These are phyloP conservation scores for Plectosphaerella cucumerina DNA, from an alignment of 2,329 filamentous ascomycete genomes.

Conservation along the genomic window DNA sequence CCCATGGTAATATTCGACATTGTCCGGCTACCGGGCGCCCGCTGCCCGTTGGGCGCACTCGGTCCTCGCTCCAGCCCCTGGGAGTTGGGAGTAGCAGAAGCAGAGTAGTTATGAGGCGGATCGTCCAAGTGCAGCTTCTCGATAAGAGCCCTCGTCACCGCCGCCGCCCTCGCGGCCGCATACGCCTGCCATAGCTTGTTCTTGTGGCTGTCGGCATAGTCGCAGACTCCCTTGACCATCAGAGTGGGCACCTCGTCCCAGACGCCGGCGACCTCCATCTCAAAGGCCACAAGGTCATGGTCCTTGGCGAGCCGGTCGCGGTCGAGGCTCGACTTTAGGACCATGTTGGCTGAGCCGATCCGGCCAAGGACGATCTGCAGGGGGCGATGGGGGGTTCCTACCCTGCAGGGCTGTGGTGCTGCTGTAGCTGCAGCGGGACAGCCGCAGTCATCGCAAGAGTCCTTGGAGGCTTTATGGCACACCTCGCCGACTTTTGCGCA, in stretches of 20 bases:
- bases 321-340: slow-evolving; percentile 32
- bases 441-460: no score
- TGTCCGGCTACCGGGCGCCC: no score
- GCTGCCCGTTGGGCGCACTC: no score
- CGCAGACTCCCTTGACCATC: slow-evolving; percentile 31
- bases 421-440: no score
- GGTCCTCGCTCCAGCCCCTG: no score
- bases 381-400: slow-evolving; percentile 17
- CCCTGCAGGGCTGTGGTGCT: no score
- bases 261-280: slow-evolving; percentile 27
- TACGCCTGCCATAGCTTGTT: slow-evolving; percentile 29
- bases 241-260: slow-evolving; percentile 29
- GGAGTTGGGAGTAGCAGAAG: no score
- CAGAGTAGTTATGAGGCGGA: no score
- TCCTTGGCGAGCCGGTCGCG: slow-evolving; percentile 26
- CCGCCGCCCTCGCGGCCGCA: slow-evolving; percentile 28
- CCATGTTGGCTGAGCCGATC: slow-evolving; percentile 31
- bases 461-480: no score
- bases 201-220: slow-evolving; percentile 36
- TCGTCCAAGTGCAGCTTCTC: background rate
- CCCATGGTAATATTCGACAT: no score
- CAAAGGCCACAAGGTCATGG: slow-evolving; percentile 22
- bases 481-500: no score
- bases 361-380: slow-evolving; percentile 5
- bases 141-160: slow-evolving; percentile 21